Base-by-base conservation (phyloP, 192 early-diverging fungal species). In the Coemansia sp. region DNA sequence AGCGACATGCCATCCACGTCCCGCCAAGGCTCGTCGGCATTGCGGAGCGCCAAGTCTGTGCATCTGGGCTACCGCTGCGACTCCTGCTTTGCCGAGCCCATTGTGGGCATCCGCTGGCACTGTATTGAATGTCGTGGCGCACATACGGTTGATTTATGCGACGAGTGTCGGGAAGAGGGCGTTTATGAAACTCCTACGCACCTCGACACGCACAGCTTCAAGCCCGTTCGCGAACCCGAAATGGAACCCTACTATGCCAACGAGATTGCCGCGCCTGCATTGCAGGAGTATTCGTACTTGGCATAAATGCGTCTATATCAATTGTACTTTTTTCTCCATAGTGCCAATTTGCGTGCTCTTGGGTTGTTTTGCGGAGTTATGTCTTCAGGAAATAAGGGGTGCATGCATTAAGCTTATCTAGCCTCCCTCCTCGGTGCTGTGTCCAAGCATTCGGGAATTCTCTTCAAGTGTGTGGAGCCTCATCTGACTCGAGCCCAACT, bases 81-180 rank as follows among this genome's bases (percentile, higher is more conserved):
- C 69, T 70, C 80, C 15, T 90, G 88, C 62, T 74, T 81, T 16
- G 76, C 83, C 9, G 88, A 90, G 46, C 88, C 88, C 5, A 88
- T 90, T 47, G 68, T 90, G 12, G 88, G 88, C 15, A 69, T 82
- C 15, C 81, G 84, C 3, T 87, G 86, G 64, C 83, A 84, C 42
- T 90, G 88, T 42, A 60, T 71, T 31, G 76, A 83, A 18, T 90
- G 88, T 59, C 74, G 82, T 28, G 75, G 78, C 6, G 74, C 77
- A 12, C 81, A 83, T 51, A 72, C 84, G 31, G 83, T 87, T 14
- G 88, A 88, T 67, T 42, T 90, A 40, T 90, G 88, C 53, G 83
- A 84, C 26, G 78, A 80, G 30, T 90, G 88, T 38, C 80, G 79
- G 40, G 80, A 76, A 17, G 77, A 80, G 37, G 83, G 82, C 8